Evolutionary conservation across 371 early-diverging fungal genomes (phyloP).

Genomic region (Amoeboaphelidium protococcarum): DNA sequence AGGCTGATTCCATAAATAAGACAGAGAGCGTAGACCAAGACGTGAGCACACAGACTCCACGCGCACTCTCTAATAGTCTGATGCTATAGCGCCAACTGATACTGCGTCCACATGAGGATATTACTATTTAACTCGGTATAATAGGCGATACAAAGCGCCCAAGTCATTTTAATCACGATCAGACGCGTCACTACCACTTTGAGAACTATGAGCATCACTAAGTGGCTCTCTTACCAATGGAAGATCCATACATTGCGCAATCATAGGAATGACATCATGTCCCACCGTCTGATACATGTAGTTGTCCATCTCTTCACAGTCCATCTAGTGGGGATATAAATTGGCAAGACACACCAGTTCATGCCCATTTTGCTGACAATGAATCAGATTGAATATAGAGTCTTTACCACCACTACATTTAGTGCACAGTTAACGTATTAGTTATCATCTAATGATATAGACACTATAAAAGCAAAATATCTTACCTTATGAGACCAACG

Average conservation of each 20-base stretch:
- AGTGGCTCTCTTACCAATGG: slow-evolving; percentile 64
- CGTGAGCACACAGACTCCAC: slow-evolving; percentile 85
- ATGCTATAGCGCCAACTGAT: slow-evolving; percentile 91
- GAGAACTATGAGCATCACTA: slow-evolving; percentile 23
- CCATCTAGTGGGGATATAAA: slow-evolving; percentile 39
- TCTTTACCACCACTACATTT: slow-evolving; percentile 97
- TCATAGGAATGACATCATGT: slow-evolving; percentile 54
- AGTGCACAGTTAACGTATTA: too few relatives aligned
- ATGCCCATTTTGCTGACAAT: slow-evolving; percentile 83
- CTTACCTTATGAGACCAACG: too few relatives aligned
- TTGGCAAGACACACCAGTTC: slow-evolving; percentile 82
- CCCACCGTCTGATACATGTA: slow-evolving; percentile 99
- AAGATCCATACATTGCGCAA: slow-evolving; percentile 64
- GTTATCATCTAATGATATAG: too few relatives aligned
- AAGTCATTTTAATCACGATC: slow-evolving; percentile 53
- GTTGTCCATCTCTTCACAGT: slow-evolving; percentile 68
- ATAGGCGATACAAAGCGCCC: slow-evolving; percentile 67
- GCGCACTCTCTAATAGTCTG: slow-evolving; percentile 88
- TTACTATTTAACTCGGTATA: slow-evolving; percentile 32
- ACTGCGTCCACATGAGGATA: slow-evolving; percentile 69
- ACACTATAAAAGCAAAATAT: too few relatives aligned
- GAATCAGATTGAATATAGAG: slow-evolving; percentile 85
- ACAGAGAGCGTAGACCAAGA: slow-evolving; percentile 47
- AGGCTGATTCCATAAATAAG: slow-evolving; percentile 82
- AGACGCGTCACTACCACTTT: slow-evolving; percentile 10